Evolutionary conservation across 2,329 filamentous ascomycete genomes (phyloP).

Genomic region (Aspergillus thermomutatus): DNA sequence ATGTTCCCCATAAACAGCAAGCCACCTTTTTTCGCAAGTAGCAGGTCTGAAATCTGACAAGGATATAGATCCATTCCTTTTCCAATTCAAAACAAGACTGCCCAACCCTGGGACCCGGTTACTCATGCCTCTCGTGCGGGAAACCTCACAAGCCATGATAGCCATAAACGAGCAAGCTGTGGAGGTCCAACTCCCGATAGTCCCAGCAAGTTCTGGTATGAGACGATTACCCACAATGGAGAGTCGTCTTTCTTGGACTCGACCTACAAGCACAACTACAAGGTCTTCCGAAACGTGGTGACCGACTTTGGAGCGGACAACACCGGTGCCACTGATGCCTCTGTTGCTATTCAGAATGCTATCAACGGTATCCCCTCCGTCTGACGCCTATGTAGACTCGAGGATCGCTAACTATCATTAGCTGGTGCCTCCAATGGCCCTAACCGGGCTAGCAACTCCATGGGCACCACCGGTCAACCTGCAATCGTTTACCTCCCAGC

Average conservation of each 20-base stretch:
- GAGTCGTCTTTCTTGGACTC: slow-evolving; percentile 25
- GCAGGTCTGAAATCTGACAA: not conserved
- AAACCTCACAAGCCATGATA: not conserved
- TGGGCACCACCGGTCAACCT: slow-evolving; percentile 30
- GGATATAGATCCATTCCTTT: slow-evolving; percentile 17
- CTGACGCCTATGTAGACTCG: not conserved
- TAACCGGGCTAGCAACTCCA: slow-evolving; percentile 18
- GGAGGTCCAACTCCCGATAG: slow-evolving; percentile 1
- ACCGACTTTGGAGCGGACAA: slow-evolving; percentile 33
- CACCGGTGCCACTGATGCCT: slow-evolving; percentile 29
- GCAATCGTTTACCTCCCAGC: slow-evolving; percentile 29
- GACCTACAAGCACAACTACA: slow-evolving; percentile 26
- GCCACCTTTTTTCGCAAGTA: not conserved
- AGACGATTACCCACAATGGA: slow-evolving; percentile 25
- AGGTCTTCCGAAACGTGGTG: slow-evolving; percentile 36
- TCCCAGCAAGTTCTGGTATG: slow-evolving; percentile 25
- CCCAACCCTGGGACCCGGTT: slow-evolving; percentile 15
- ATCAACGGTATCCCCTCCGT: slow-evolving; percentile 22
- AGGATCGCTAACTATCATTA: slow-evolving; percentile 1
- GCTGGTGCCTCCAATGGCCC: slow-evolving; percentile 24
- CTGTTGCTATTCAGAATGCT: slow-evolving; percentile 27
- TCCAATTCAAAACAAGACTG: slow-evolving; percentile 13
- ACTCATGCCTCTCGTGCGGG: slow-evolving; percentile 7
- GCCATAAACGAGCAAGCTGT: not conserved
- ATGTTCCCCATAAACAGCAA: not conserved